A percentile compares a stretch with the other conserved stretches of the same genome.
These are phyloP conservation scores for Diophrys appendiculata DNA, from an alignment of 73 alveolate species.

Conservation along the genomic window DNA sequence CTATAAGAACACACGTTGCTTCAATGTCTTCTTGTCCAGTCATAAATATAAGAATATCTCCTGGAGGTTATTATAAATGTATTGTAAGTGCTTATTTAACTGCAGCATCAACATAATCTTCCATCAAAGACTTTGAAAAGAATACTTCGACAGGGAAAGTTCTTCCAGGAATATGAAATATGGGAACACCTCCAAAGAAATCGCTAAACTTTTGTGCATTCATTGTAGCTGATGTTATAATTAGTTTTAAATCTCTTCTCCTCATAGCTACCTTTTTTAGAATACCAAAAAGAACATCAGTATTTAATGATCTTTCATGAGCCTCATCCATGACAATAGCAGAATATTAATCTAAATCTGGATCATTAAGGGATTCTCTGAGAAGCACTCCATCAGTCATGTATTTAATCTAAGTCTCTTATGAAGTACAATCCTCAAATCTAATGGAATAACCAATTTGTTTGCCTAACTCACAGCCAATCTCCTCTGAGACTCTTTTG, in stretches of 20 bases:
- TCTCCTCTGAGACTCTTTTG: conserved; percentile 99
- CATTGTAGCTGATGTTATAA: conserved; percentile 99
- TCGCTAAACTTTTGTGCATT: conserved; percentile 97
- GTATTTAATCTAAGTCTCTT: conserved; percentile 96
- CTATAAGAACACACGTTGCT: conserved; percentile 92
- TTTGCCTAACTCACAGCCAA: conserved; percentile 87
- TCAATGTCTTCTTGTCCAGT: conserved; percentile 99
- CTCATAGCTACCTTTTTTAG: conserved; percentile 88
- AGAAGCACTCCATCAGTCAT: conserved; percentile 99
- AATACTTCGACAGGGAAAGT: conserved; percentile 97
- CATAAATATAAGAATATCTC: conserved; percentile 99
- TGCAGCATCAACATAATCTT: conserved; percentile 99
- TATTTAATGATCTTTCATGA: conserved; percentile 98
- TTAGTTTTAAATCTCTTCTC: conserved; percentile 97
- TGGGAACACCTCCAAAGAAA: conserved; percentile 99
- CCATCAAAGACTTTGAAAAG: conserved; percentile 91
- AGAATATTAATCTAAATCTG: conserved; percentile 95
- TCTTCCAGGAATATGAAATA: conserved; percentile 99
- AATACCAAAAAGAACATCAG: conserved; percentile 99
- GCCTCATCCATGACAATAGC: conserved; percentile 99
- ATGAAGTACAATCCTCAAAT: conserved; percentile 97
- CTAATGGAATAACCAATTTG: conserved; percentile 99
- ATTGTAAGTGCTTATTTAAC: conserved; percentile 98
- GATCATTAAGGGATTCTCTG: conserved; percentile 98
- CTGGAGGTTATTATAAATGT: conserved; percentile 93